Evolutionary conservation across 768 basidiomycete species (phyloP).

Genomic region (Lactarius vividus): DNA sequence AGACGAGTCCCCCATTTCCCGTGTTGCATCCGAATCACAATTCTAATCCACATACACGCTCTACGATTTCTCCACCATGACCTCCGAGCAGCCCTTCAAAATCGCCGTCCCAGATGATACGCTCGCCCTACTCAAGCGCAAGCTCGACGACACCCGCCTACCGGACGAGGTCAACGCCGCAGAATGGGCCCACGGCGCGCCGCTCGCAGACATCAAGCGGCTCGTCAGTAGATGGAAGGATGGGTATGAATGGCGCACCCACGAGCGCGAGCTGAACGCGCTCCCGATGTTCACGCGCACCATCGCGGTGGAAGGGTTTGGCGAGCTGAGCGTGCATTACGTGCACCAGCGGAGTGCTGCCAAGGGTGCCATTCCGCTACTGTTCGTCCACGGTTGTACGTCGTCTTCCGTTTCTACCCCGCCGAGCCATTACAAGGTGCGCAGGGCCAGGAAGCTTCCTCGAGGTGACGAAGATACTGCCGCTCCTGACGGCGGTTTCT

Average conservation of each 20-base stretch:
- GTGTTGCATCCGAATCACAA: too few relatives aligned
- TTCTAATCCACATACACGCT: too few relatives aligned
- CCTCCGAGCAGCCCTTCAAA: conserved; percentile 43
- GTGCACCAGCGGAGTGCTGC: conserved; percentile 35
- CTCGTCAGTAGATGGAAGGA: not conserved
- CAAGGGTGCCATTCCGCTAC: conserved; percentile 46
- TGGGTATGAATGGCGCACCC: conserved; percentile 23
- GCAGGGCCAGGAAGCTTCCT: conserved; percentile 56
- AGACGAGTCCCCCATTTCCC: too few relatives aligned
- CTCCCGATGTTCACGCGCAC: not conserved
- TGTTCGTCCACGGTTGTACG: conserved; percentile 57
- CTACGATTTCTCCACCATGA: not conserved
- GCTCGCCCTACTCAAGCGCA: conserved; percentile 41
- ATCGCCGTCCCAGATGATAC: conserved; percentile 45
- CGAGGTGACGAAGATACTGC: conserved; percentile 50
- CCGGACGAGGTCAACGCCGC: conserved; percentile 55
- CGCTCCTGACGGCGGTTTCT: conserved; percentile 41
- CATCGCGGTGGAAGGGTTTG: not conserved
- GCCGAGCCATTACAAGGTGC: not conserved
- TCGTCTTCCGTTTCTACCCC: not conserved
- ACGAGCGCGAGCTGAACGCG: conserved; percentile 33
- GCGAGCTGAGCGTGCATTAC: not conserved
- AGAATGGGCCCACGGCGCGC: conserved; percentile 47
- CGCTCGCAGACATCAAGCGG: conserved; percentile 28
- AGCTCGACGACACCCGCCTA: conserved; percentile 47